A percentile compares a stretch with the other conserved stretches of the same genome.
These are phyloP conservation scores for Acanthamoeba lenticulata DNA, from an alignment of 208 protist species.

Conservation along the genomic window DNA sequence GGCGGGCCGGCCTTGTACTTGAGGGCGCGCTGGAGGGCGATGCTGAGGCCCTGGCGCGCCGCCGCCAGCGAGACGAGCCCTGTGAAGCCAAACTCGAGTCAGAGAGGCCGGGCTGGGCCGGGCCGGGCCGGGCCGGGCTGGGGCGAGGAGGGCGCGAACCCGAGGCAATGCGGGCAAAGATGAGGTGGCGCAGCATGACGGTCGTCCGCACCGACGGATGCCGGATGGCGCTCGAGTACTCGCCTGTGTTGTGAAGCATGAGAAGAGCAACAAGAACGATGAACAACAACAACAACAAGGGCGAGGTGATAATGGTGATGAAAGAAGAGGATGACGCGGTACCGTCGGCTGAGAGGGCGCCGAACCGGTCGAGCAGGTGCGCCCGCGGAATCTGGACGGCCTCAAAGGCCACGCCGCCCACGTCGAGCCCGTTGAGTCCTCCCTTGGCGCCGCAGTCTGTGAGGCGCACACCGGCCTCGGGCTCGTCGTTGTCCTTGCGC, in stretches of 20 bases:
- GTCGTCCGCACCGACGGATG: background rate
- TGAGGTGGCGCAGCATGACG: conserved; percentile 3
- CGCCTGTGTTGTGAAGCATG: background rate
- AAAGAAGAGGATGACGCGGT: background rate
- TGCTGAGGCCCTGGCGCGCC: background rate
- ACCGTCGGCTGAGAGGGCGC: background rate
- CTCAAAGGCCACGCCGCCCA: background rate
- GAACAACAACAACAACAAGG: background rate
- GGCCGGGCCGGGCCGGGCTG: background rate
- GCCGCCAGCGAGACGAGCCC: background rate
- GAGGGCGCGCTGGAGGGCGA: background rate
- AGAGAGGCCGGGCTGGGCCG: background rate
- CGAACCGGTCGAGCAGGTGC: conserved; percentile 7
- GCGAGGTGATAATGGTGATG: too few relatives aligned
- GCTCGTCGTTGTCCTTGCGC: background rate
- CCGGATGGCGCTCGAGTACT: conserved; percentile 20
- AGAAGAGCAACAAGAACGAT: background rate
- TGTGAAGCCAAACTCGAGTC: background rate
- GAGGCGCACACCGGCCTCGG: background rate
- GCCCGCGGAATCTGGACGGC: background rate
- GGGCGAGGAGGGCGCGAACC: background rate
- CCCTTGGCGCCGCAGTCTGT: conserved; percentile 9
- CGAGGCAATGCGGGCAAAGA: conserved; percentile 19
- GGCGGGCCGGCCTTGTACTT: background rate
- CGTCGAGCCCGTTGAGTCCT: background rate